A percentile compares a stretch with the other conserved stretches of the same genome.
phyloP scores from a whole-genome alignment of 2,329 filamentous ascomycete species.

The Cytospora leucostoma region DNA sequence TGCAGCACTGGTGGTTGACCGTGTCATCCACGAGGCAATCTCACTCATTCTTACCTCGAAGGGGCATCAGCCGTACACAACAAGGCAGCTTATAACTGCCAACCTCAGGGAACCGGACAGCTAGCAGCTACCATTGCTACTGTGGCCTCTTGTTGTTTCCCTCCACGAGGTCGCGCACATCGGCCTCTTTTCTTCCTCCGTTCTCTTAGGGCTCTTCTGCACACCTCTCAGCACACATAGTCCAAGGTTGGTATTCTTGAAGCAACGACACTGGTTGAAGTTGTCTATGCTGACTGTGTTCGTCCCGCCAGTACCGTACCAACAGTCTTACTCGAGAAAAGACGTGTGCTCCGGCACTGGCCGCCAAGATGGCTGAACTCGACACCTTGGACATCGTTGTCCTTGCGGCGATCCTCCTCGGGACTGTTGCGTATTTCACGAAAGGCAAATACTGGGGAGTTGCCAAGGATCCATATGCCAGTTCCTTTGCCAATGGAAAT shows the following conservation, averaged over 20 bases:
- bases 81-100: neutral
- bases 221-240: neutral
- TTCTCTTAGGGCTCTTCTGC: neutral
- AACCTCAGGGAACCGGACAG: slow-evolving; percentile 1
- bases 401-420: slow-evolving; percentile 79
- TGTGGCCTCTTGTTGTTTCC: neutral
- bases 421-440: slow-evolving; percentile 93
- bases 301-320: neutral
- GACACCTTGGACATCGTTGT: slow-evolving; percentile 95
- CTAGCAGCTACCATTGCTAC: neutral
- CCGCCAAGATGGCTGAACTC: slow-evolving; percentile 80
- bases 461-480: slow-evolving; percentile 84
- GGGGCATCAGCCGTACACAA: slow-evolving; percentile 8
- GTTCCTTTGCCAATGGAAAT: slow-evolving; percentile 68
- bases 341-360: slow-evolving; percentile 22
- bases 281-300: neutral
- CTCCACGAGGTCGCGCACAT: slow-evolving; percentile 8
- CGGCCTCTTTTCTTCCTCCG: neutral
- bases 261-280: neutral
- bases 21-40: slow-evolving; percentile 12
- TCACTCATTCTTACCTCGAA: slow-evolving; percentile 9
- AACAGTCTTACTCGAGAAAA: neutral
- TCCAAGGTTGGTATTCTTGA: slow-evolving; percentile 3
- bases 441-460: slow-evolving; percentile 94
- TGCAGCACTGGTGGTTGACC: slow-evolving; percentile 14